Evolutionary conservation across 306 rosid genomes (phyloP).

Genomic region (Luffa aegyptiaca): DNA sequence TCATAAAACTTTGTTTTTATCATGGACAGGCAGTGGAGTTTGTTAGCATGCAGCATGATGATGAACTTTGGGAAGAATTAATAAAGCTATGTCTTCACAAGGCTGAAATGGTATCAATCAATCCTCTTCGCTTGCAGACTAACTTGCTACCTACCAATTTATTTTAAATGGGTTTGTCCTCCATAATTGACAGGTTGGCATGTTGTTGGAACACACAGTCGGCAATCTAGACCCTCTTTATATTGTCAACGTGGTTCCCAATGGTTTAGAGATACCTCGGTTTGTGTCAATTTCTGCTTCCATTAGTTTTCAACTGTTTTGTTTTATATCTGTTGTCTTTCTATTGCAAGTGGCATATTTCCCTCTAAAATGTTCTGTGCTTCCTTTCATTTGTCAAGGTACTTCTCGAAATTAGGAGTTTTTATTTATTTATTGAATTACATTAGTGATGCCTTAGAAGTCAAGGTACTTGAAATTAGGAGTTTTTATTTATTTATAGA

Average conservation of each 20-base stretch:
- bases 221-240: slow-evolving; percentile 68
- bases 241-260: slow-evolving; percentile 93
- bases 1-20: slow-evolving; percentile 12
- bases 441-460: no score
- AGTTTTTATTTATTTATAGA: not conserved
- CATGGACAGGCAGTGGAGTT: slow-evolving; percentile 66
- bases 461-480: not conserved
- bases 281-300: slow-evolving; percentile 18
- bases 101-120: slow-evolving; percentile 44
- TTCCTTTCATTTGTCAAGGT: not conserved
- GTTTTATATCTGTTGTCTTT: slow-evolving; percentile 1
- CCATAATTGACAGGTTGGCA: slow-evolving; percentile 60
- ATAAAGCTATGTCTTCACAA: slow-evolving; percentile 48
- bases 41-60: slow-evolving; percentile 51
- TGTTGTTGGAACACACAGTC: slow-evolving; percentile 93
- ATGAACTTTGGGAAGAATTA: slow-evolving; percentile 55
- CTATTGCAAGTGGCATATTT: not conserved
- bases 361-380: not conserved
- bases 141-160: not conserved
- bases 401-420: not conserved
- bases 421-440: not conserved
- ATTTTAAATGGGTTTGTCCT: slow-evolving; percentile 8
- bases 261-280: slow-evolving; percentile 93
- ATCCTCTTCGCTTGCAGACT: not conserved
- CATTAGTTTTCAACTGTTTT: not conserved